Conservation (phyloP, 192 early-diverging fungal genomes). For the Mortierella antarctica region DNA sequence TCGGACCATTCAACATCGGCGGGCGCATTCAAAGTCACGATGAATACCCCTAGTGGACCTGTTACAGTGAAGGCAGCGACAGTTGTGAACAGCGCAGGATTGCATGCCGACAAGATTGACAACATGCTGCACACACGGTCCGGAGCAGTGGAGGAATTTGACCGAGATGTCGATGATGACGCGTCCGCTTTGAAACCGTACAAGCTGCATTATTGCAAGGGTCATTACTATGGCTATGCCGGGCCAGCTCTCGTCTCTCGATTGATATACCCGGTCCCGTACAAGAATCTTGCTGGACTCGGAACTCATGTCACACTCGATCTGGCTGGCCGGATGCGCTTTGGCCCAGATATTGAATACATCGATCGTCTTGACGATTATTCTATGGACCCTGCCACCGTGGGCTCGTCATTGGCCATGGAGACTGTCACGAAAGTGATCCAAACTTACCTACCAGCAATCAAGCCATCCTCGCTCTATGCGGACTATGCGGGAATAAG, state of each 20-base stretch:
- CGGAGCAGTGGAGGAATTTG: not conserved
- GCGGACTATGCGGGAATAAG: slow-evolving; percentile 83
- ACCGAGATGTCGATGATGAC: not conserved
- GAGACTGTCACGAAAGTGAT: slow-evolving; percentile 66
- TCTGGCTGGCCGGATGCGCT: slow-evolving; percentile 76
- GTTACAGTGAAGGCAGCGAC: slow-evolving; percentile 63
- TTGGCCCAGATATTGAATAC: slow-evolving; percentile 84
- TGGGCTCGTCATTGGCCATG: slow-evolving; percentile 38
- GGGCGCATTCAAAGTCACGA: slow-evolving; percentile 60
- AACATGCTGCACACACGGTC: slow-evolving; percentile 31
- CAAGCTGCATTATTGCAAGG: slow-evolving; percentile 80
- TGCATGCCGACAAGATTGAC: slow-evolving; percentile 75
- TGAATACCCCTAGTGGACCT: slow-evolving; percentile 58
- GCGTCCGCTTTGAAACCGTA: slow-evolving; percentile 25
- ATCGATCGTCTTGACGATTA: slow-evolving; percentile 69
- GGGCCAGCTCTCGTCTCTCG: slow-evolving; percentile 57
- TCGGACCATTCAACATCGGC: not conserved
- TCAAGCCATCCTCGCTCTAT: slow-evolving; percentile 67
- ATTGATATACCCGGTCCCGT: slow-evolving; percentile 86
- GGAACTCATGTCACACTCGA: slow-evolving; percentile 88
- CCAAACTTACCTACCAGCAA: slow-evolving; percentile 67
- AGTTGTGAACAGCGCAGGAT: slow-evolving; percentile 85
- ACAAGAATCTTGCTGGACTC: slow-evolving; percentile 72
- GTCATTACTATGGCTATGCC: slow-evolving; percentile 79
- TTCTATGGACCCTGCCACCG: slow-evolving; percentile 48